These are phyloP conservation scores for Penicillium sp. DNA, from an alignment of 2,329 filamentous ascomycete genomes.

Conservation along the genomic window DNA sequence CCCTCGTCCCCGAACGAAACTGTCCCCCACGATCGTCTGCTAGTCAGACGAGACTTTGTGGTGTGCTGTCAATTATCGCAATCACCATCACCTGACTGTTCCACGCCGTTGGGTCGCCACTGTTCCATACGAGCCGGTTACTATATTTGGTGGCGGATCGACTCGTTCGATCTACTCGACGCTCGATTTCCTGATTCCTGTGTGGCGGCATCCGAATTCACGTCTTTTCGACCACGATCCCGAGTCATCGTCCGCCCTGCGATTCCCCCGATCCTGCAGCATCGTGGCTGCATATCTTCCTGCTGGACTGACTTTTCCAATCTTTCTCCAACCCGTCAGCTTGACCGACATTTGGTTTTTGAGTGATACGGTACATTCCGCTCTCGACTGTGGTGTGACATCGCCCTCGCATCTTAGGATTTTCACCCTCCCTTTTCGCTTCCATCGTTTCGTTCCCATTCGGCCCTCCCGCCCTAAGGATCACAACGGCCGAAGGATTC, in stretches of 20 bases:
- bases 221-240: neutral
- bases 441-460: conserved; percentile 11
- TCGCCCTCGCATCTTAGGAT: conserved; percentile 17
- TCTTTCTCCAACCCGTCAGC: conserved; percentile 23
- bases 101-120: conserved; percentile 20
- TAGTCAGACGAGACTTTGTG: conserved; percentile 13
- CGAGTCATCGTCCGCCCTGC: neutral
- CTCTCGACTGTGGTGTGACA: conserved; percentile 33
- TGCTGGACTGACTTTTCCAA: conserved; percentile 21
- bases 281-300: conserved; percentile 25
- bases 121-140: conserved; percentile 5
- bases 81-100: conserved; percentile 25
- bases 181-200: neutral
- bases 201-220: neutral
- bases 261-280: conserved; percentile 12
- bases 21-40: conserved; percentile 11
- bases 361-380: conserved; percentile 34
- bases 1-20: conserved; percentile 1
- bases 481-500: conserved; percentile 2
- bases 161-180: neutral
- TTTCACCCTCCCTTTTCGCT: conserved; percentile 15
- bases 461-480: conserved; percentile 12
- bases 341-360: conserved; percentile 39
- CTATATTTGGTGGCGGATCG: neutral
- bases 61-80: conserved; percentile 23